Evolutionary conservation across 306 rosid genomes (phyloP), one percentile per base, ranked within the genome.

Genomic region (Arachis stenosperma): DNA sequence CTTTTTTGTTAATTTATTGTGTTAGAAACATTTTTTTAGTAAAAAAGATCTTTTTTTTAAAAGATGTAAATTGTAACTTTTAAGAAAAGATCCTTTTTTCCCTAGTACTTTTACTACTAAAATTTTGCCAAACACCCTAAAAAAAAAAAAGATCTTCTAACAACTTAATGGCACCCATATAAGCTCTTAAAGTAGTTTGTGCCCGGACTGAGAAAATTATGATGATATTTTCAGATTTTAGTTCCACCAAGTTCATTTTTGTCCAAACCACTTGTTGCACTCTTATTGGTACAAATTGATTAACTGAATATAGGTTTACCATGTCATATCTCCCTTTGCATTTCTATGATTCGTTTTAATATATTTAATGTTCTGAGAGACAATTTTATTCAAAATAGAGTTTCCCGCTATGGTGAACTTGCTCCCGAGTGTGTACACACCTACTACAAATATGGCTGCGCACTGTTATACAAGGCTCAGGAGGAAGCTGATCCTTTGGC

Each of bases 401-500:
- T 86, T 69, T 82, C 85, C 2, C 87, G 85, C 64, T 85, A 79
- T 57, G 97, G 99, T 75, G 99, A 94, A 80, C 97, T 94, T 29
- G 83, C 96, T 80, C 91, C 95, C 47, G 95, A 89, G 73, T 94
- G 99, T 73, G 88, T 94, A 14, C 82, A 78, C 36, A 81, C 90
- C 2, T 94, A 94, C 90, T 94, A 89, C 75, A 89, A 80, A 76
- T 94, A 88, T 81, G 99, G 99, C 67, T 85, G 93, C 75, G 96
- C 97, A 2, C 83, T 94, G 54, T 79, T 94, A 13, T 89, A 85
- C 85, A 91, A 94, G 79, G 97, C 96, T 62, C 99, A 94, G 77
- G 99, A 89, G 82, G 99, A 94, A 76, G 86, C 99, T 65, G 96
- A 91, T 82, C 99, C 99, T 40, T 79, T 94, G 73, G 99, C 78